phyloP scores from a whole-genome alignment of 75 land plant genomes.

The Isoetes taiwanensis region DNA sequence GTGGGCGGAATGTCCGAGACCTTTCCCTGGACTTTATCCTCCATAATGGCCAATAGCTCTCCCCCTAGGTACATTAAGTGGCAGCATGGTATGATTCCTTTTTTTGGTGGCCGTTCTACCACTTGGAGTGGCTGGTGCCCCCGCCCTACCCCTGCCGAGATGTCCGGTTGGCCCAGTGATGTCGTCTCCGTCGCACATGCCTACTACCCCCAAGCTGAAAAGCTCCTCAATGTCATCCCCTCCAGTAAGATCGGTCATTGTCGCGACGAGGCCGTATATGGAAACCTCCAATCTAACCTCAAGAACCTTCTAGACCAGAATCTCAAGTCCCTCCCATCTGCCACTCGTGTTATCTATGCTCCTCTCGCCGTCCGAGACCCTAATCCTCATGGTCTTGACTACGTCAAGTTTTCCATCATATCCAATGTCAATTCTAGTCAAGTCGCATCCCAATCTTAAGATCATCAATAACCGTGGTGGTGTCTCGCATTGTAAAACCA shows the following conservation, averaged over 20 bases:
- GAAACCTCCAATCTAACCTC: neutral
- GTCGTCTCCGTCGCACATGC: conserved; percentile 1
- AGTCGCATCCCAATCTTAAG: too few species aligned
- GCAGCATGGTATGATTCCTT: conserved; percentile 17
- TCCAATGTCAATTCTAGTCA: too few species aligned
- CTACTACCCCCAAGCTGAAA: neutral
- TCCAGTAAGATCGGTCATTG: neutral
- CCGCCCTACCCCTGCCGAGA: conserved; percentile 9
- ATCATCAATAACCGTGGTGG: too few species aligned
- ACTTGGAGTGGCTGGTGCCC: conserved; percentile 21
- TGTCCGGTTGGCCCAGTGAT: conserved; percentile 2
- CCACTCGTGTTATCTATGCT: neutral
- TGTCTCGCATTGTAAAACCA: too few species aligned
- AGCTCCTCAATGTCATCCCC: conserved; percentile 5
- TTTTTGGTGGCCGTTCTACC: conserved; percentile 17
- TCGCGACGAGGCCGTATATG: neutral
- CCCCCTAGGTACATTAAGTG: neutral
- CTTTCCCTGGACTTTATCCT: conserved; percentile 10
- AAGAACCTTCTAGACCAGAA: neutral
- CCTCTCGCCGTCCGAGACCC: conserved; percentile 8
- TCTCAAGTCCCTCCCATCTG: neutral
- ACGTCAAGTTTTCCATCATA: neutral
- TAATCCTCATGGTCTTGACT: conserved; percentile 9
- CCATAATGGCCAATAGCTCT: neutral
- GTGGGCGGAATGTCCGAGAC: conserved; percentile 7